phyloP scores from a whole-genome alignment of 2,329 filamentous ascomycete genomes.

The Phoma herbarum region DNA sequence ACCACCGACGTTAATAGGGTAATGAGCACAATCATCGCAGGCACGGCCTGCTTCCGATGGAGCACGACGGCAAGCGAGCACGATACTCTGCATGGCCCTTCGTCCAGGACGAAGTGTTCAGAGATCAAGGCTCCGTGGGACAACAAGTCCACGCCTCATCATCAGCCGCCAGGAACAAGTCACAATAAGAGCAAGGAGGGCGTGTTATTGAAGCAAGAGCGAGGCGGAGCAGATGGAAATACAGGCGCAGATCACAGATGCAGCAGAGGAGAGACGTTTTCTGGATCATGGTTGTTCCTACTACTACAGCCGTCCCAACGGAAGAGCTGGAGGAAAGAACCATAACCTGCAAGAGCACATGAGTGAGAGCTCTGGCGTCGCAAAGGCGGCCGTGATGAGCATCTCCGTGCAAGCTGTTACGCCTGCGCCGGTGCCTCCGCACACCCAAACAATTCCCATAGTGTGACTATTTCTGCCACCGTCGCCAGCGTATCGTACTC shows the following conservation, averaged over 20 bases:
- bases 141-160: not conserved
- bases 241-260: not conserved
- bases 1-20: not conserved
- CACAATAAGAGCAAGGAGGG: not conserved
- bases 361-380: conserved; percentile 42
- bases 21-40: not conserved
- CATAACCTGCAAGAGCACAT: conserved; percentile 34
- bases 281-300: conserved; percentile 45
- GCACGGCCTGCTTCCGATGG: not conserved
- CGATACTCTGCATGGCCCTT: not conserved
- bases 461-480: conserved; percentile 29
- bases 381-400: conserved; percentile 42
- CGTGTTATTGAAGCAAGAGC: not conserved
- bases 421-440: conserved; percentile 32
- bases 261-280: conserved; percentile 5
- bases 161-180: not conserved
- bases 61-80: not conserved
- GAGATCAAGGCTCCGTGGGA: not conserved
- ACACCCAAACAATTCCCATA: conserved; percentile 35
- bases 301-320: conserved; percentile 35
- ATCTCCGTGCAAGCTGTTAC: conserved; percentile 42
- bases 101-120: not conserved
- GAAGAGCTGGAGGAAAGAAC: conserved; percentile 30
- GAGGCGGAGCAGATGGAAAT: not conserved
- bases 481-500: conserved; percentile 41